A percentile compares a stretch with the other conserved stretches of the same genome.
Evolutionary conservation across 306 rosid species (phyloP).

Genomic region (Pyrus pyrifolia): DNA sequence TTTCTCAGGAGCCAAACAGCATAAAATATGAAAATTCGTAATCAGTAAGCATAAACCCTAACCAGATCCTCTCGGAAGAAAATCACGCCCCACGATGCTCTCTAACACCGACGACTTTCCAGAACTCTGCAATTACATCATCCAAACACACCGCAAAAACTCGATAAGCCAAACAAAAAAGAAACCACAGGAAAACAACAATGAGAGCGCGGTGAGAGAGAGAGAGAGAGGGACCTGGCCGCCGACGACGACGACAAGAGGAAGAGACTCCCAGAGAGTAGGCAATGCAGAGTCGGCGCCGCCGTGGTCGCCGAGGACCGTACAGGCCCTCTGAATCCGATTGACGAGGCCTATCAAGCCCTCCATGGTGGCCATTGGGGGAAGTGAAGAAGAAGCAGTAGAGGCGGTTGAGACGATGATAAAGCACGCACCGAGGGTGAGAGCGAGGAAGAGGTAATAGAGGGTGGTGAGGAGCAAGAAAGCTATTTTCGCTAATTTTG

Average conservation of each 20-base stretch:
- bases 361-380: slow-evolving; percentile 29
- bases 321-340: slow-evolving; percentile 32
- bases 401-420: not conserved
- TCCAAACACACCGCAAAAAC: not conserved
- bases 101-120: slow-evolving; percentile 79
- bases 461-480: slow-evolving; percentile 7
- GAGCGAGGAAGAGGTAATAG: slow-evolving; percentile 3
- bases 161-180: not conserved
- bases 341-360: slow-evolving; percentile 33
- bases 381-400: not conserved
- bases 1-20: slow-evolving; percentile 10
- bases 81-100: slow-evolving; percentile 83
- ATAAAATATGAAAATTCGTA: not conserved
- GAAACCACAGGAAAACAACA: not conserved
- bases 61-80: slow-evolving; percentile 92
- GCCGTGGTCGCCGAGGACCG: slow-evolving; percentile 32
- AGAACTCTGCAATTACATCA: slow-evolving; percentile 53
- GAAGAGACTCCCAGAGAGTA: slow-evolving; percentile 42
- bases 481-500: slow-evolving; percentile 9
- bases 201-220: not conserved
- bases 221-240: slow-evolving; percentile 14
- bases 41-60: not conserved
- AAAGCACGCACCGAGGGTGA: slow-evolving; percentile 4
- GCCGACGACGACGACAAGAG: slow-evolving; percentile 34
- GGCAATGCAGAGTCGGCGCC: slow-evolving; percentile 29